Evolutionary conservation across 305 asterid genomes (phyloP), one percentile per base, ranked within the genome.

Genomic region (Solanum aculeatissimum): DNA sequence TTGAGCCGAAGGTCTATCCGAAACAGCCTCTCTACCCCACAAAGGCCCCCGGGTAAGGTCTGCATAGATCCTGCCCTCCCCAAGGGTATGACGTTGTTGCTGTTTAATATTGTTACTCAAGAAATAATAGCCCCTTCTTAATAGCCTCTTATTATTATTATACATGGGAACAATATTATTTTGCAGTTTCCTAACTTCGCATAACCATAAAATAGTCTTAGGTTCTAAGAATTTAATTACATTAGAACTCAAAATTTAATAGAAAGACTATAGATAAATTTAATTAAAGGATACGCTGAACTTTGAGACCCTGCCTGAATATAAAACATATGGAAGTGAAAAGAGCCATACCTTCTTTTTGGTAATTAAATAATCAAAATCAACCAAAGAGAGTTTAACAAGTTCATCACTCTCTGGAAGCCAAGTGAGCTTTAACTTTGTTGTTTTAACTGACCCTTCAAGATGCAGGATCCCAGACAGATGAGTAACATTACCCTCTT

Each of bases 391-490:
- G 84, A 96, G 91, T 13, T 84, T 87, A 80, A 95, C 93, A 62
- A 93, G 98, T 87, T 96, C 98, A 42, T 83, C 91, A 42, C 87
- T 85, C 81, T 94, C 97, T 7, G 98, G 84, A 85, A 96, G 90
- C 98, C 98, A 96, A 32, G 98, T 95, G 53, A 96, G 97, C 90
- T 96, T 96, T 95, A 96, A 85, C 93, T 96, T 96, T n/a, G 99
- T 96, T 65, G 90, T 94, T 93, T 94, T 96, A 19, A 96, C 95
- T 82, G 93, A 90, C 72, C 99, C 99, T 88, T 94, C 95, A 8
- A 96, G 98, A 89, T 96, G 92, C 89, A 96, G 89, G 65, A 91
- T 95, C 75, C 98, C 99, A 19, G 80, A 88, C 63, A 96, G 89
- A 88, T 91, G 91, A 12, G 96, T 90, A 49, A 95, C 87, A 81